Percentiles rank a stretch among this genome's conserved stretches.
These are phyloP conservation scores for Penicillium lagena DNA, from an alignment of 495 filamentous ascomycete species.

Conservation along the genomic window DNA sequence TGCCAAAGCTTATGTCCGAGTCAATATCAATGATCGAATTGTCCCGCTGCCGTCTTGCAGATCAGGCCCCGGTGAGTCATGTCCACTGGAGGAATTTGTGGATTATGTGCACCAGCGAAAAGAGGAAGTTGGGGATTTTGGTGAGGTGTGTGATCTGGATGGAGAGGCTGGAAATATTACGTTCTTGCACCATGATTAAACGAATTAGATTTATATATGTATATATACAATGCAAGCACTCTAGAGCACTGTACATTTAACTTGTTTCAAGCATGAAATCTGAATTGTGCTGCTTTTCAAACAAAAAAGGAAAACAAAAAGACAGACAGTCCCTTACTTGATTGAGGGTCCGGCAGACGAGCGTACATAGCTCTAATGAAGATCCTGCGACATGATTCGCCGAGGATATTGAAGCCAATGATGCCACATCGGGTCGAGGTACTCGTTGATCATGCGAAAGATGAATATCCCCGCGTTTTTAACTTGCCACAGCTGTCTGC, in stretches of 20 bases:
- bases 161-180: conserved; percentile 19
- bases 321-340: no score
- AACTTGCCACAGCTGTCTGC: conserved; percentile 29
- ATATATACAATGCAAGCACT: not conserved
- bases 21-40: conserved; percentile 55
- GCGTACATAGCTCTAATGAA: no score
- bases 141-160: conserved; percentile 22
- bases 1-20: conserved; percentile 34
- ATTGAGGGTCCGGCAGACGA: no score
- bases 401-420: not conserved
- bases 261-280: no score
- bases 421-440: conserved; percentile 26
- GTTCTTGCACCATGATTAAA: conserved; percentile 20
- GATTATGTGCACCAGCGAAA: conserved; percentile 28
- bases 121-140: conserved; percentile 24
- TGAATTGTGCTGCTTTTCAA: no score
- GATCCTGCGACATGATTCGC: no score
- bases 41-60: conserved; percentile 44
- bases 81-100: conserved; percentile 40
- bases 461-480: conserved; percentile 29
- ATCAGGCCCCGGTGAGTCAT: conserved; percentile 47
- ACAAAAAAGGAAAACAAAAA: no score
- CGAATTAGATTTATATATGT: not conserved
- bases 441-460: conserved; percentile 23
- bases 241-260: no score